A percentile compares a stretch with the other conserved stretches of the same genome.
These are phyloP conservation scores for Fraxinus albicans DNA, from an alignment of 305 asterid species.

Conservation along the genomic window DNA sequence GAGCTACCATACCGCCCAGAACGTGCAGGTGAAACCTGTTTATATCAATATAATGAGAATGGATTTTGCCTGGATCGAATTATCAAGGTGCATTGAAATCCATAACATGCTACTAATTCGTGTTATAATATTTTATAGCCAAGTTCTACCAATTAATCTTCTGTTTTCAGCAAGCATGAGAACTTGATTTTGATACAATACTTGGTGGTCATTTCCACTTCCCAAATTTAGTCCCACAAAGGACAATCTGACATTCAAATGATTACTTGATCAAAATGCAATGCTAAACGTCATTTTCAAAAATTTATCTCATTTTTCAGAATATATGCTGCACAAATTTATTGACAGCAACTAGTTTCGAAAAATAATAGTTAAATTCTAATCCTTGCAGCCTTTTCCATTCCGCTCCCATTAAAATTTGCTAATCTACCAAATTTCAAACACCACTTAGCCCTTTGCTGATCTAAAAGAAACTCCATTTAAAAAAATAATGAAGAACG, in stretches of 20 bases:
- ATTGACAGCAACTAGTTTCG: not conserved
- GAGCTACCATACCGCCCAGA: constrained; percentile 52
- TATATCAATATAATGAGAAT: constrained; percentile 12
- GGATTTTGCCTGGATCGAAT: not conserved
- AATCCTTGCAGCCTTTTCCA: not conserved
- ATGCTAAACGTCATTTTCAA: not conserved
- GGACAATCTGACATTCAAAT: not conserved
- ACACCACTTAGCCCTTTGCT: not conserved
- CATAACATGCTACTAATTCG: not conserved
- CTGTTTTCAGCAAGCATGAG: not conserved
- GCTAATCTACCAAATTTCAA: not conserved
- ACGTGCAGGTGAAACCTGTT: constrained; percentile 70
- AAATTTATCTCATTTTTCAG: not conserved
- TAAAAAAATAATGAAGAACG: not conserved
- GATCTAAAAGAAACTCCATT: not conserved
- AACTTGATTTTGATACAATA: not conserved
- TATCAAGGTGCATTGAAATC: not conserved
- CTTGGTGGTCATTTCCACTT: not conserved
- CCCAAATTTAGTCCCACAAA: not conserved
- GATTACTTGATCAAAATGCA: not conserved
- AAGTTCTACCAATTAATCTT: not conserved
- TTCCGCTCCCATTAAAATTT: not conserved
- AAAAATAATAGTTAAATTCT: not conserved
- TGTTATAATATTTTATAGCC: not conserved
- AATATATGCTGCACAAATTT: not conserved